A percentile compares a stretch with the other conserved stretches of the same genome.
These are phyloP conservation scores for Trichoderma guizhouense DNA, from an alignment of 2,329 filamentous ascomycete species.

Conservation along the genomic window DNA sequence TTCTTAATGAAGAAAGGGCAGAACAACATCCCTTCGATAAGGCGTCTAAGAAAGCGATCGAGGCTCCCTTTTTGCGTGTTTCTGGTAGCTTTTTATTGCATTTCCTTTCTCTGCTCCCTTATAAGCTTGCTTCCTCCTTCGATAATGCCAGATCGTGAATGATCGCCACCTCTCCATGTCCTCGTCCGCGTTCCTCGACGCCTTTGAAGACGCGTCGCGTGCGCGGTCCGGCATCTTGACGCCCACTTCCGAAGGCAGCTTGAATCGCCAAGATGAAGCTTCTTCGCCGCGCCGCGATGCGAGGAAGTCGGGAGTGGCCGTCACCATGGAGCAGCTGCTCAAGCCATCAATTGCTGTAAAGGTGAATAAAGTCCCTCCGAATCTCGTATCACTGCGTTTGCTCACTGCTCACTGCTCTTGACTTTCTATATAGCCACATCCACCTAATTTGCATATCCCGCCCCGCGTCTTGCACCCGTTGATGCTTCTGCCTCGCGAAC, in stretches of 20 bases:
- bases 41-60: neutral
- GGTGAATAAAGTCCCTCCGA: constrained; percentile 33
- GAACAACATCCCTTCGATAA: constrained; percentile 12
- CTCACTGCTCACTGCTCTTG: neutral
- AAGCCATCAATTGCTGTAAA: constrained; percentile 51
- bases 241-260: constrained; percentile 38
- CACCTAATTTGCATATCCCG: constrained; percentile 49
- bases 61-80: neutral
- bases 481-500: constrained; percentile 60
- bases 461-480: constrained; percentile 57
- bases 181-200: constrained; percentile 32
- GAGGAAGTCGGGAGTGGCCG: constrained; percentile 36
- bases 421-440: constrained; percentile 51
- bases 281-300: constrained; percentile 30
- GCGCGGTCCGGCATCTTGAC: constrained; percentile 41
- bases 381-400: neutral
- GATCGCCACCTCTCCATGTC: constrained; percentile 29
- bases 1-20: constrained; percentile 6
- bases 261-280: constrained; percentile 34
- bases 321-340: constrained; percentile 51
- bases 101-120: neutral
- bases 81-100: neutral
- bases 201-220: constrained; percentile 48
- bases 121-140: neutral
- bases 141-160: constrained; percentile 23